Base-by-base conservation (phyloP, 345 rosid genomes). In the Lumnitzera littorea region DNA sequence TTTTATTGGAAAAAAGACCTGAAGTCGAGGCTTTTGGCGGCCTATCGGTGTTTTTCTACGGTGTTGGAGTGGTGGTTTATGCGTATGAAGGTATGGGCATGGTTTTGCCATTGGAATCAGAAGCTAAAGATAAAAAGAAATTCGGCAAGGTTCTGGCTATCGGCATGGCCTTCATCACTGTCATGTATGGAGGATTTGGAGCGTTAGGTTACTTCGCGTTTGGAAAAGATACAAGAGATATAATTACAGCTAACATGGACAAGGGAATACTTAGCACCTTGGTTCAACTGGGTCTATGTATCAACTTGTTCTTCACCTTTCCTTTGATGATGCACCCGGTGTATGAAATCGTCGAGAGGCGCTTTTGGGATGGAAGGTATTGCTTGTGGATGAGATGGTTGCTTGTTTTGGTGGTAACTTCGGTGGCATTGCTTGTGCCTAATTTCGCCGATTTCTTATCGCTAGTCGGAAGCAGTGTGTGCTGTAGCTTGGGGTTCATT, bases 301-400 rank as follows among this genome's bases (percentile, higher is more conserved):
- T 87, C 24, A 87, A 89, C 73, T 83, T 92, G 36, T 89, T 89
- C 64, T 92, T 92, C 71, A 84, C 96, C 27, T 92, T 91, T 73
- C 98, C 96, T 0, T 63, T 92, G 78, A 87, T 89, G 96, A 89
- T 92, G 96, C 72, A 89, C 62, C 96, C 96, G 0, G 96, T 92
- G 12, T 89, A 85, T 63, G 96, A 89, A 81, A 84, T 87, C 2
- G 74, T 85, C 20, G 96, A 92, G 83, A 76, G 96, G 73, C 79
- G 89, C 24, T 74, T 82, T 58, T 62, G 80, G 56, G 57, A 70
- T 20, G 96, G 91, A 53, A 70, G 64, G 53, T 85, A 87, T 52
- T 83, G 91, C 73, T 58, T 85, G 55, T 92, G 96, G 89, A 70
- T 82, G 49, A 78, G 98, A 68, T 92, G 94, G 87, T 23, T 81